Evolutionary conservation across 768 basidiomycete species (phyloP).

Genomic region (Amanita thiersii): DNA sequence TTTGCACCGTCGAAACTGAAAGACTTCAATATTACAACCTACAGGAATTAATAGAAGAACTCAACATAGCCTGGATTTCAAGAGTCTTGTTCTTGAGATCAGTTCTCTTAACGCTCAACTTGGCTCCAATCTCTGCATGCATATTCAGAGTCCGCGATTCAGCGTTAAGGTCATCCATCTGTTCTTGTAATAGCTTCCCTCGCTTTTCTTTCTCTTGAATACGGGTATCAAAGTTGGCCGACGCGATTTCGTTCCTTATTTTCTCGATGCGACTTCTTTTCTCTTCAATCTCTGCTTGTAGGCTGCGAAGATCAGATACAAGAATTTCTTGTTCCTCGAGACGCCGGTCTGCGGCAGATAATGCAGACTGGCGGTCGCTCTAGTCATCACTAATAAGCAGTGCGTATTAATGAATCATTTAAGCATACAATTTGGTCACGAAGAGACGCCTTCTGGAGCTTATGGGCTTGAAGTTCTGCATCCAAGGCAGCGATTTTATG

Average conservation of each 20-base stretch:
- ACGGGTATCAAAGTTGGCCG: slow-evolving; percentile 57
- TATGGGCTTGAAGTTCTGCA: slow-evolving; percentile 44
- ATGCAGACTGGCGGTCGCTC: slow-evolving; percentile 43
- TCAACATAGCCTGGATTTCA: slow-evolving; percentile 62
- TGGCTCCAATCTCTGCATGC: slow-evolving; percentile 78
- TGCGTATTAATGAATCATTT: not conserved
- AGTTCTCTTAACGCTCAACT: slow-evolving; percentile 62
- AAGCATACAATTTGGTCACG: slow-evolving; percentile 51
- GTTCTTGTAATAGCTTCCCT: slow-evolving; percentile 56
- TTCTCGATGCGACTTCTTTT: slow-evolving; percentile 55
- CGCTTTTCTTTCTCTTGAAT: slow-evolving; percentile 46
- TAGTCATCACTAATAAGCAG: slow-evolving; percentile 14
- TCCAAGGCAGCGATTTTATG: slow-evolving; percentile 48
- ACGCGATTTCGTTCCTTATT: slow-evolving; percentile 47
- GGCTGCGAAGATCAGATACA: slow-evolving; percentile 41
- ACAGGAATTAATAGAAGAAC: slow-evolving; percentile 16
- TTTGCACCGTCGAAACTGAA: slow-evolving; percentile 56
- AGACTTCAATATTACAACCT: slow-evolving; percentile 6
- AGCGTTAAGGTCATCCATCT: slow-evolving; percentile 56
- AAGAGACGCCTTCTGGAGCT: slow-evolving; percentile 41
- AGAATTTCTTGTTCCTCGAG: slow-evolving; percentile 52
- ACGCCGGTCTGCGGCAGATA: slow-evolving; percentile 42
- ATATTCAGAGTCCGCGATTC: slow-evolving; percentile 66
- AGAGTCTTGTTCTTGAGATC: slow-evolving; percentile 57
- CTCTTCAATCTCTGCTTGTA: slow-evolving; percentile 61